Base-by-base conservation (phyloP, 345 rosid genomes). In the Brassica juncea region DNA sequence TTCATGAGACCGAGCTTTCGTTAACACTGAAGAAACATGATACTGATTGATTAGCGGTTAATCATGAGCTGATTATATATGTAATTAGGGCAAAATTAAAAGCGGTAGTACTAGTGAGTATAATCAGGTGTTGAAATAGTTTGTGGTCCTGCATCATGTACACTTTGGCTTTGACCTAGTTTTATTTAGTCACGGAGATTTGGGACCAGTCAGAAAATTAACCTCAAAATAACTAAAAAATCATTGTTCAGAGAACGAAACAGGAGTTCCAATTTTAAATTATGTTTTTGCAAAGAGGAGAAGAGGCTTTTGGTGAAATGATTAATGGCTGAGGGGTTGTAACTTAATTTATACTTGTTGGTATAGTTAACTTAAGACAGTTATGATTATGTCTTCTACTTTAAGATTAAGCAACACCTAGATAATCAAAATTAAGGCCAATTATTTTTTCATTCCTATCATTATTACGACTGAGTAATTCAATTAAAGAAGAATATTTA, bases 341-440 rank as follows among this genome's bases (percentile, higher is more conserved):
- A 57, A 58, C n/a, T 42, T 71, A 72, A n/a, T n/a, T 66, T 71
- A 78, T 39, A 65, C 19, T 58, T 72, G 68, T 78, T 66, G 54
- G 32, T 68, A 27, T 15, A 25, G 8, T 67, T 61, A 73, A 66
- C 77, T 66, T 31, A 60, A 67, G 70, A 68, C 66, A 34, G 66
- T 47, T 61, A 79, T 79, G 74, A 79, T 79, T 68, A 73, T 79
- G 82, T 79, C 82, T 79, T 61, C 82, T 68, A 73, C 78, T 79
- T 79, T 73, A 69, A 79, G 55, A 72, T 31, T 58, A 58, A 79
- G 68, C 55, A 66, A 78, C 69, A 72, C 62, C 69, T 23, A 57
- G 39, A 44, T 67, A 58, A 72, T 72, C 31, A 66, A 57, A 72
- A 72, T 10, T 63, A 25, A 70, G 6, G 21, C 42, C 15, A 25